These are phyloP conservation scores for Fonsecaea monophora DNA, from an alignment of 2,329 filamentous ascomycete genomes.

Conservation along the genomic window DNA sequence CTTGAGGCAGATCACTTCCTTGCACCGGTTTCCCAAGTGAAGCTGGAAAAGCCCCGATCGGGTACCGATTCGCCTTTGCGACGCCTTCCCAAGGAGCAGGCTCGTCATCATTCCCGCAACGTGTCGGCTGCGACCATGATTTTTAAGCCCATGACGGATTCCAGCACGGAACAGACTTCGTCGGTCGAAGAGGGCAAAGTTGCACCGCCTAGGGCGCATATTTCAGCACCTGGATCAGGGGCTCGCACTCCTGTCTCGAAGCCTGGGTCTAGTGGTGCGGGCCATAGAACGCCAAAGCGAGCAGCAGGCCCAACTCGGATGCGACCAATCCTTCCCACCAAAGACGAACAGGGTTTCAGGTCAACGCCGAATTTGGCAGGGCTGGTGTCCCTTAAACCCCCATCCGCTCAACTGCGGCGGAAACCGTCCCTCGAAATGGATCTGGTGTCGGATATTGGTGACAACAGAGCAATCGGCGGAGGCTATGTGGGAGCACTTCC, in stretches of 20 bases:
- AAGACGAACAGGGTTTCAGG: slow-evolving; percentile 56
- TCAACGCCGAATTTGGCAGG: slow-evolving; percentile 63
- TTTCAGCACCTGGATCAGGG: slow-evolving; percentile 39
- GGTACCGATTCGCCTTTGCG: slow-evolving; percentile 20
- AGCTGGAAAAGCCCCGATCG: not conserved
- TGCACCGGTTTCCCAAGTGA: slow-evolving; percentile 5
- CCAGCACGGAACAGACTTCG: slow-evolving; percentile 32
- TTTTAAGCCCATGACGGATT: slow-evolving; percentile 69
- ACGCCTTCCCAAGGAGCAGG: slow-evolving; percentile 29
- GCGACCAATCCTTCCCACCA: slow-evolving; percentile 63
- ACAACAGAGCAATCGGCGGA: slow-evolving; percentile 66
- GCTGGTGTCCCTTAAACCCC: slow-evolving; percentile 57
- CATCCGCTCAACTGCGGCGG: slow-evolving; percentile 44
- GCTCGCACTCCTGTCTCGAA: slow-evolving; percentile 39
- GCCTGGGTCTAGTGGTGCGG: slow-evolving; percentile 34
- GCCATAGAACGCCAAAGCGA: slow-evolving; percentile 54
- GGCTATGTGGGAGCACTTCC: slow-evolving; percentile 69
- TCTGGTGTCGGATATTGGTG: slow-evolving; percentile 74
- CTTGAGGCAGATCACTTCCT: slow-evolving; percentile 1
- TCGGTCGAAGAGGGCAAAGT: slow-evolving; percentile 16
- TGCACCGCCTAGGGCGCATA: slow-evolving; percentile 10
- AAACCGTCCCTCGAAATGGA: slow-evolving; percentile 74
- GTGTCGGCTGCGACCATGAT: slow-evolving; percentile 83
- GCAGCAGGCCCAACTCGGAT: slow-evolving; percentile 53
- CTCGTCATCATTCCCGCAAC: slow-evolving; percentile 70